Conservation (phyloP, 441 rosid species). For the Manihot esculenta region DNA sequence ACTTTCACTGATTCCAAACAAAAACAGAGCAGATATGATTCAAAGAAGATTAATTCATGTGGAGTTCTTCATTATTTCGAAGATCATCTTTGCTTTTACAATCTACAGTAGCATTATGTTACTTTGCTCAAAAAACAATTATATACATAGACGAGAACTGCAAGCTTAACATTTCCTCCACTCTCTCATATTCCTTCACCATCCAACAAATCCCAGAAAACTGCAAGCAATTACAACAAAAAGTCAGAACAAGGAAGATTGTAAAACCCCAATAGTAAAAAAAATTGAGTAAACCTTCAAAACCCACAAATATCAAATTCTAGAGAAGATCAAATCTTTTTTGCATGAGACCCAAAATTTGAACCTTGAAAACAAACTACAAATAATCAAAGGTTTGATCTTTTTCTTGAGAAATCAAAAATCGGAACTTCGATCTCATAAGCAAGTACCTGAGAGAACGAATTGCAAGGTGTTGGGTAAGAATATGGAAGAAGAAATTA, state of each 20-base stretch:
- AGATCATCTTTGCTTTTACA: not conserved
- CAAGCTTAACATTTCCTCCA: too few relatives aligned
- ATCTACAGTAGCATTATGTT: not conserved
- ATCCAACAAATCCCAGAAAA: constrained; percentile 58
- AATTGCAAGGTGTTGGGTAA: constrained; percentile 44
- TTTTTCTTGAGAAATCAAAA: not conserved
- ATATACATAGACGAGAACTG: constrained; percentile 16
- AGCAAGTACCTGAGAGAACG: constrained; percentile 51
- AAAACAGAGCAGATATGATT: too few relatives aligned
- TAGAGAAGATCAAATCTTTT: not conserved
- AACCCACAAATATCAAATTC: not conserved
- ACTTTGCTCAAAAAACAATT: not conserved
- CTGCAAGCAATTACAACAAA: constrained; percentile 29
- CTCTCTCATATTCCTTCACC: too few relatives aligned
- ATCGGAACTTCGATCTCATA: not conserved
- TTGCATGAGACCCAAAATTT: too few relatives aligned
- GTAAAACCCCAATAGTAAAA: not conserved
- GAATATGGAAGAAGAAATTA: constrained; percentile 56
- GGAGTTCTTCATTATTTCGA: not conserved
- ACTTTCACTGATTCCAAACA: not conserved
- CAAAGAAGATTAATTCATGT: not conserved
- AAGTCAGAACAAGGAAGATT: not conserved
- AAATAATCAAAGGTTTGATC: not conserved
- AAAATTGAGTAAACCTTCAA: too few relatives aligned
- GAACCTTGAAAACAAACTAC: not conserved